Base-by-base conservation (phyloP, 495 filamentous ascomycete genomes). In the Talaromyces wortmannii region DNA sequence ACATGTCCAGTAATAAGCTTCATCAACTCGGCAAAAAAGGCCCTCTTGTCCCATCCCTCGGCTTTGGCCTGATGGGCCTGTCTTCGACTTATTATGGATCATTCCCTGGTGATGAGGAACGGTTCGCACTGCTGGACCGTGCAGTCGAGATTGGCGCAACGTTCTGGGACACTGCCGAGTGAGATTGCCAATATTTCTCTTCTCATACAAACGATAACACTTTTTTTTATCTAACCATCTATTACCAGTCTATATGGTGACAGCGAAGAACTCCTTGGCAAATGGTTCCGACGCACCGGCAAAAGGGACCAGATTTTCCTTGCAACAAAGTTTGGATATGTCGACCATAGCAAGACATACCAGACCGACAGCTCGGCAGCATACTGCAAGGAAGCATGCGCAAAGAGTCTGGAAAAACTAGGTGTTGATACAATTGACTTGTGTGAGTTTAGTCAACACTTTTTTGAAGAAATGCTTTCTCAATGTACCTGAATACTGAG, bases 271-370 rank as follows among this genome's bases (percentile, higher is more conserved):
- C 59, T 84, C 0, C 48, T 83, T 18, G 78, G 75, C 2, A 75
- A 77, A 57, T 83, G 81, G 82, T 79, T 85, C 59, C 64, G 68
- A 8, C 65, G 64, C 7, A 74, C 79, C 0, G 78, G 73, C 16
- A 81, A 82, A 56, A 65, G 80, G 0, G 55, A 73, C 13, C 67
- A 81, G 0, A 79, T 85, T 53, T 83, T 85, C 65, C 62, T 84
- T 8, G 74, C 78, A 1, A 79, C 74, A 7, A 84, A 83, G 53
- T 80, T 82, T 59, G 78, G 69, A 12, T 65, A 59, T 45, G 30
- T 57, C 33, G 67, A 67, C 50, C 57, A 62, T 13, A 59, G 63
- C 43, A 42, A 31, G 31, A 64, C 31, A 2, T 59, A 49, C 7
- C 55, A 53, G 11, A 29, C 65, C 44, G 62, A 77, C 29, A 75